Base-by-base conservation (phyloP, 768 basidiomycete species). In the Terana coerulea region DNA sequence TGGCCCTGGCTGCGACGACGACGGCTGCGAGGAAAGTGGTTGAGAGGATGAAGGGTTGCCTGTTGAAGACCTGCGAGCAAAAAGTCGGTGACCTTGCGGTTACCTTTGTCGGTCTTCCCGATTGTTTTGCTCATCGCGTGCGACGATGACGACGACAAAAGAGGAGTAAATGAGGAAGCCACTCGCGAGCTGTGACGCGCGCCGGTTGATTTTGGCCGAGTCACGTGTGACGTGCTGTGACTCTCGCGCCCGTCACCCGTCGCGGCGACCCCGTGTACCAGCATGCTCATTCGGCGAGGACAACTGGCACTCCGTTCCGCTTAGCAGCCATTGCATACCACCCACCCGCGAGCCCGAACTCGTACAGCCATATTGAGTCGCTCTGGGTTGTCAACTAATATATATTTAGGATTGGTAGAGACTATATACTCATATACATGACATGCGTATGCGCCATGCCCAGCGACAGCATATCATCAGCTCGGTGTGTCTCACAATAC, bases 1-100 rank as follows among this genome's bases (percentile, higher is more conserved):
- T 12, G 22, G 40, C 24, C 5, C 26, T 24, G 42, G 31, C 12
- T 42, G 35, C 17, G 47, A 59, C 12, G 44, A 42, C 11, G 26
- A 51, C 35, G 58, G 51, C 33, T 56, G 49, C 30, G 47, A 42
- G 17, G 50, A 53, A 42, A 54, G 49, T 14, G 31, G 49, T n/a
- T 51, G 66, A 53, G 55, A 65, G 14, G 53, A 59, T 48, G 54
- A 42, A 25, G 59, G 51, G 30, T 64, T 60, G 55, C 49, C 1
- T 61, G 29, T 22, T 10, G 47, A 44, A 3, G 53, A 57, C 56
- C 35, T 70, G 35, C 69, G 72, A 31, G 63, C 25, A 50, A 81
- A 81, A 76, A 82, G 33, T 77, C 72, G 6, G 76, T 77, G 22
- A 82, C 47, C 24, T 54, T 70, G 33, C 52, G 61, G 54, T 61